Conservation (phyloP, 2,329 filamentous ascomycete species). For the Diaporthe citri region DNA sequence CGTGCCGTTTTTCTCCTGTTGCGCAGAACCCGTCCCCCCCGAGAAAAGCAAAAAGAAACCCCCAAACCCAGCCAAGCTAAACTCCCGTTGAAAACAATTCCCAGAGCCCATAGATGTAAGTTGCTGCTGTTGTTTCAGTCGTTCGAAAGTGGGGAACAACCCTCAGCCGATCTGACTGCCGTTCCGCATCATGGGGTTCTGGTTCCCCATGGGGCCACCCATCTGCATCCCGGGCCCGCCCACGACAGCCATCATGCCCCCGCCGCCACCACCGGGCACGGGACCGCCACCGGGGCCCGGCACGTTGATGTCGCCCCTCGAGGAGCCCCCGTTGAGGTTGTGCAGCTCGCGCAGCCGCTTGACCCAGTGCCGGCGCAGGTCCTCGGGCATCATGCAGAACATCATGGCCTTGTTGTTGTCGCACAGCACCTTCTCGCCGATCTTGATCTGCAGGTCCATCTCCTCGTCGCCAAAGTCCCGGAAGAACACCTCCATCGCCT, state of each 20-base stretch:
- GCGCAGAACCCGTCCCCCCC: background rate
- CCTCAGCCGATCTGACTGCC: slow-evolving; percentile 37
- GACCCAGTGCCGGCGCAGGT: slow-evolving; percentile 68
- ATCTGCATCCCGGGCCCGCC: slow-evolving; percentile 36
- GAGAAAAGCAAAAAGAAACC: background rate
- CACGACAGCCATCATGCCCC: slow-evolving; percentile 29
- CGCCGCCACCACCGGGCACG: background rate
- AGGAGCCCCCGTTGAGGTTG: slow-evolving; percentile 45
- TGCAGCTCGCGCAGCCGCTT: slow-evolving; percentile 63
- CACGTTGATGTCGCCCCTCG: slow-evolving; percentile 25
- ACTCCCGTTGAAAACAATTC: slow-evolving; percentile 11
- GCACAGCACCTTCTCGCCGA: slow-evolving; percentile 69
- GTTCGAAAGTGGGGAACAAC: background rate
- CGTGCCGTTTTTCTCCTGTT: slow-evolving; percentile 14
- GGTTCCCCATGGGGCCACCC: slow-evolving; percentile 8
- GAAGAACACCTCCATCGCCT: slow-evolving; percentile 71
- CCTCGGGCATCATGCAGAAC: slow-evolving; percentile 71
- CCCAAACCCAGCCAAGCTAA: background rate
- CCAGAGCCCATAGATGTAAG: background rate
- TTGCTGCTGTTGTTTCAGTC: background rate
- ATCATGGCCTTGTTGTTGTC: slow-evolving; percentile 72
- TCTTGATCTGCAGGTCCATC: slow-evolving; percentile 69
- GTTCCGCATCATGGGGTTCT: slow-evolving; percentile 34
- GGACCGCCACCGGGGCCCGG: background rate
- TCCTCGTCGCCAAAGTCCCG: slow-evolving; percentile 69